phyloP scores from a whole-genome alignment of 2,329 filamentous ascomycete genomes.

The Leptographium flavum region DNA sequence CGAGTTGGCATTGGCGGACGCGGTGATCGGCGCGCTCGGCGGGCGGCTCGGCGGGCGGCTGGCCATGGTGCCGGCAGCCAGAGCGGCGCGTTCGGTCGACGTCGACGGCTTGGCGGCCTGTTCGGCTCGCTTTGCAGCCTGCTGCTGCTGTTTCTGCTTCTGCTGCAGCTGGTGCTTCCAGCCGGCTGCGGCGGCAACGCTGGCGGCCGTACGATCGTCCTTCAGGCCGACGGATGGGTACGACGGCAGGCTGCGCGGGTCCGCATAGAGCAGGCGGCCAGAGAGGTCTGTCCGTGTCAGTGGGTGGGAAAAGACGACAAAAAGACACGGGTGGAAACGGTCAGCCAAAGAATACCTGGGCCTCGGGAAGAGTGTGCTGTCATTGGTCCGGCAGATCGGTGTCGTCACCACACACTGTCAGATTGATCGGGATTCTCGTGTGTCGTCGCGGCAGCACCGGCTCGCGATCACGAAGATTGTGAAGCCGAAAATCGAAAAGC shows the following conservation, averaged over 20 bases:
- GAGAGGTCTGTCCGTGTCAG: neutral
- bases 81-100: constrained; percentile 40
- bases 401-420: too few relatives aligned
- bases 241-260: constrained; percentile 58
- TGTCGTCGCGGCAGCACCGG: neutral
- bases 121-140: neutral
- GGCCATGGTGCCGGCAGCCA: constrained; percentile 28
- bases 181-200: constrained; percentile 60
- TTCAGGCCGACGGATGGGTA: constrained; percentile 54
- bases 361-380: too few relatives aligned
- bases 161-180: constrained; percentile 23
- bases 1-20: constrained; percentile 5
- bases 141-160: neutral
- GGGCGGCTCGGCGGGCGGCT: neutral
- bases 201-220: constrained; percentile 46
- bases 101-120: too few relatives aligned
- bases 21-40: neutral
- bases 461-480: neutral
- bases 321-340: neutral
- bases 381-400: too few relatives aligned
- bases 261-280: constrained; percentile 52
- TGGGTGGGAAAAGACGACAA: neutral
- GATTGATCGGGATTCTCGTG: too few relatives aligned
- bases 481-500: neutral
- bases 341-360: too few relatives aligned